Evolutionary conservation across 768 basidiomycete genomes (phyloP).

Genomic region (Pleurotus ostreatus): DNA sequence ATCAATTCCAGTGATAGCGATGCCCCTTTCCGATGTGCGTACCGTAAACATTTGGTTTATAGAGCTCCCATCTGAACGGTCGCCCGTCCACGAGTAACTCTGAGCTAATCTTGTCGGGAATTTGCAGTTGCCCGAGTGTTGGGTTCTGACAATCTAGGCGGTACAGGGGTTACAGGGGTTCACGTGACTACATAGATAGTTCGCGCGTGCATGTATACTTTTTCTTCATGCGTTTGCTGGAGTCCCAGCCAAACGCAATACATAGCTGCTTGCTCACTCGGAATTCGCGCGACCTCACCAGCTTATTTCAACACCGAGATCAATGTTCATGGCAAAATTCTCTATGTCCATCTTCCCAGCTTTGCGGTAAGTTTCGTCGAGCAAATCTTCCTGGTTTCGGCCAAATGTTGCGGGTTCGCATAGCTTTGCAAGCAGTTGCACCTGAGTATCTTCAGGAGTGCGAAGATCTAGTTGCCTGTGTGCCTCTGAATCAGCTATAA

Average conservation of each 20-base stretch:
- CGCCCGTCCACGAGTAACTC: slow-evolving; percentile 15
- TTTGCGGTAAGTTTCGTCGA: neutral
- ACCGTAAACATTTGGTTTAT: slow-evolving; percentile 46
- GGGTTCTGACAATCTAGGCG: too few species aligned
- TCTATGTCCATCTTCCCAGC: neutral
- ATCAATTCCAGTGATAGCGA: too few species aligned
- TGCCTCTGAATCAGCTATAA: neutral
- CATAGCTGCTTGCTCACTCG: too few species aligned
- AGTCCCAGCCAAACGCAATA: too few species aligned
- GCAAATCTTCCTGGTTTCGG: neutral
- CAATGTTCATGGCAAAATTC: slow-evolving; percentile 26
- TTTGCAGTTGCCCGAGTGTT: slow-evolving; percentile 12
- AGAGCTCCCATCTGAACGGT: slow-evolving; percentile 28
- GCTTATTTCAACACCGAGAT: slow-evolving; percentile 10
- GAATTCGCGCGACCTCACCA: too few species aligned
- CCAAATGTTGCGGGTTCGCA: neutral
- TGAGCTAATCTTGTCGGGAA: slow-evolving; percentile 21
- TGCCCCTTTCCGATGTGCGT: neutral
- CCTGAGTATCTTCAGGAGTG: neutral
- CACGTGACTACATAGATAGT: too few species aligned
- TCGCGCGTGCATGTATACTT: too few species aligned
- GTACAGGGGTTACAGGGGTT: too few species aligned
- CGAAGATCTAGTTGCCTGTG: neutral
- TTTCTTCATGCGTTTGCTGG: too few species aligned
- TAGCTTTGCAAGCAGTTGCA: neutral